These are phyloP conservation scores for Aspergillus fructus DNA, from an alignment of 2,329 filamentous ascomycete species.

Conservation along the genomic window DNA sequence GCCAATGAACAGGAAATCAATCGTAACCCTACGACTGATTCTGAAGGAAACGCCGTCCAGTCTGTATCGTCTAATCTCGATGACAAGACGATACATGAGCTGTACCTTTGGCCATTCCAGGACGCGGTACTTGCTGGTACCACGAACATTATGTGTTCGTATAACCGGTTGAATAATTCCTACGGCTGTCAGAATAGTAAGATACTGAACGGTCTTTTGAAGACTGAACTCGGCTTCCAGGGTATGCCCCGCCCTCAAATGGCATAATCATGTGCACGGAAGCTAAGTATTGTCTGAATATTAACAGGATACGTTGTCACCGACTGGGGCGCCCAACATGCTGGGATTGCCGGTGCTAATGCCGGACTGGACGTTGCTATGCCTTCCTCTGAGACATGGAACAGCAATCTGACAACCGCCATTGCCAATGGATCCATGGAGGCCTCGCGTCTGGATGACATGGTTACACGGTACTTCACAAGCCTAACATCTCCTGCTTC, in stretches of 20 bases:
- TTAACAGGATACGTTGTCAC: slow-evolving; percentile 62
- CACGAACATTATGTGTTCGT: slow-evolving; percentile 60
- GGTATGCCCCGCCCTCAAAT: slow-evolving; percentile 28
- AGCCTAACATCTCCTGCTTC: no score
- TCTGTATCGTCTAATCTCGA: slow-evolving; percentile 62
- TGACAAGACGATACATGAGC: slow-evolving; percentile 64
- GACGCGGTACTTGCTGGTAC: slow-evolving; percentile 60
- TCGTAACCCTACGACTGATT: slow-evolving; percentile 14
- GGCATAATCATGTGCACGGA: no score
- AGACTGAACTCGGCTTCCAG: slow-evolving; percentile 74
- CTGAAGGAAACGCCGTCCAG: neutral
- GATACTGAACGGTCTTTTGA: slow-evolving; percentile 71
- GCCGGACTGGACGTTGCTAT: slow-evolving; percentile 29
- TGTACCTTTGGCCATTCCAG: slow-evolving; percentile 66
- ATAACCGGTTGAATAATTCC: slow-evolving; percentile 71
- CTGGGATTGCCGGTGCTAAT: slow-evolving; percentile 30
- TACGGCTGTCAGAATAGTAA: slow-evolving; percentile 79
- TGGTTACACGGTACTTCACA: slow-evolving; percentile 48
- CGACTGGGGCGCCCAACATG: slow-evolving; percentile 76
- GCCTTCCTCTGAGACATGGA: slow-evolving; percentile 20
- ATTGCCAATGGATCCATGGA: slow-evolving; percentile 57
- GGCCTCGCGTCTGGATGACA: slow-evolving; percentile 56
- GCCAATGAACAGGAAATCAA: slow-evolving; percentile 60
- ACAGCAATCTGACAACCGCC: slow-evolving; percentile 50
- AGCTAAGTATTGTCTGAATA: no score